Evolutionary conservation across 2,329 filamentous ascomycete genomes (phyloP).

Genomic region (Phaeomoniella chlamydospora): DNA sequence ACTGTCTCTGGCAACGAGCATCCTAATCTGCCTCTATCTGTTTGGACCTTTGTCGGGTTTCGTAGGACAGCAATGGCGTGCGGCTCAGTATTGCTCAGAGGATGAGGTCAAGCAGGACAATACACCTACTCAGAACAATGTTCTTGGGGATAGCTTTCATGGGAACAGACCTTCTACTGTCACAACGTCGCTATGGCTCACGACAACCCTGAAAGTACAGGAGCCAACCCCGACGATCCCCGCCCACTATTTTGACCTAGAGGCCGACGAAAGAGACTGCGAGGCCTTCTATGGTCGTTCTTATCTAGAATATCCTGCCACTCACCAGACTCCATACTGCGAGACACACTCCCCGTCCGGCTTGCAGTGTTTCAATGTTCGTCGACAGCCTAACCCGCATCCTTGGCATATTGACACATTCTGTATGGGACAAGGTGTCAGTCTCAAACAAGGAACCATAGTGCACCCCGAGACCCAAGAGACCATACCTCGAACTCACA

Average conservation of each 20-base stretch:
- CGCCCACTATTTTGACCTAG: not conserved
- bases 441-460: not conserved
- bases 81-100: no score
- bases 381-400: not conserved
- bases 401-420: not conserved
- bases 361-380: not conserved
- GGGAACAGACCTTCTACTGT: not conserved
- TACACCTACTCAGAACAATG: no score
- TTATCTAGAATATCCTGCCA: not conserved
- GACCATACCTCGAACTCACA: not conserved
- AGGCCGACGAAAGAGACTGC: not conserved
- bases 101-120: no score
- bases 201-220: no score
- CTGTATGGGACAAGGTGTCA: not conserved
- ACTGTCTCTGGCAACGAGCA: no score
- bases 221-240: no score
- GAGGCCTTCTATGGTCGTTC: not conserved
- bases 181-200: not conserved
- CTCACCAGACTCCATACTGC: not conserved
- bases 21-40: no score
- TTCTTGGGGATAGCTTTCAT: not conserved
- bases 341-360: not conserved
- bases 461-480: no score
- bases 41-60: no score
- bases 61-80: no score